These are phyloP conservation scores for Microcera coccophila DNA, from an alignment of 2,329 filamentous ascomycete species.

Conservation along the genomic window DNA sequence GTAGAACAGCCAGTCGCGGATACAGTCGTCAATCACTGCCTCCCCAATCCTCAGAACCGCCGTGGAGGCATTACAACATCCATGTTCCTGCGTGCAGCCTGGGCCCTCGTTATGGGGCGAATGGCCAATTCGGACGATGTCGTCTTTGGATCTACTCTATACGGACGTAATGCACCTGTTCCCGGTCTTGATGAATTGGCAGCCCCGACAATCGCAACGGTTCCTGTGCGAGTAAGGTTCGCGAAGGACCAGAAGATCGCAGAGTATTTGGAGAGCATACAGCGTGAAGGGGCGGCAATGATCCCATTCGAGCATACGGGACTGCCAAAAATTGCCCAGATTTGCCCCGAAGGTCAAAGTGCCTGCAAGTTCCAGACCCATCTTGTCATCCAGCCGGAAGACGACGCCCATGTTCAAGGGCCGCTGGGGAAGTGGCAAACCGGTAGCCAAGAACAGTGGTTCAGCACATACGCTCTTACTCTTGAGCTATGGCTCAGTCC, in stretches of 20 bases:
- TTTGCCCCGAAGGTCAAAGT: background rate
- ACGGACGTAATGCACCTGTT: constrained; percentile 32
- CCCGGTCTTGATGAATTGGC: constrained; percentile 16
- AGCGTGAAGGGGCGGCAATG: constrained; percentile 13
- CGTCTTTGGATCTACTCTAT: constrained; percentile 41
- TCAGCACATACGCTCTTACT: constrained; percentile 2
- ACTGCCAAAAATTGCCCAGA: constrained; percentile 13
- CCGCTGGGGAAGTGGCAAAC: background rate
- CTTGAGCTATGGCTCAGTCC: constrained; percentile 1
- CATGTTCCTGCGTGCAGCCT: constrained; percentile 37
- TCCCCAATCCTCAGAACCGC: constrained; percentile 39
- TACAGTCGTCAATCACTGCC: constrained; percentile 25
- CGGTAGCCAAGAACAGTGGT: background rate
- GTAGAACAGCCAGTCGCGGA: background rate
- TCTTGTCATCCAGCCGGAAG: background rate
- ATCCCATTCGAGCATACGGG: constrained; percentile 17
- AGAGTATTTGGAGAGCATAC: constrained; percentile 38
- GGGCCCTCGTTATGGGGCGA: constrained; percentile 48
- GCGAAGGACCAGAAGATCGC: constrained; percentile 30
- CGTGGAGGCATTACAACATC: constrained; percentile 31
- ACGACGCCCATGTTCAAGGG: background rate
- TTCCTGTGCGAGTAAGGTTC: constrained; percentile 21
- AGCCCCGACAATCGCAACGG: constrained; percentile 33
- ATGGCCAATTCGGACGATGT: constrained; percentile 39
- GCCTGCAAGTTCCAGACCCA: background rate